phyloP scores from a whole-genome alignment of 75 land plant species.

The Larix kaempferi region DNA sequence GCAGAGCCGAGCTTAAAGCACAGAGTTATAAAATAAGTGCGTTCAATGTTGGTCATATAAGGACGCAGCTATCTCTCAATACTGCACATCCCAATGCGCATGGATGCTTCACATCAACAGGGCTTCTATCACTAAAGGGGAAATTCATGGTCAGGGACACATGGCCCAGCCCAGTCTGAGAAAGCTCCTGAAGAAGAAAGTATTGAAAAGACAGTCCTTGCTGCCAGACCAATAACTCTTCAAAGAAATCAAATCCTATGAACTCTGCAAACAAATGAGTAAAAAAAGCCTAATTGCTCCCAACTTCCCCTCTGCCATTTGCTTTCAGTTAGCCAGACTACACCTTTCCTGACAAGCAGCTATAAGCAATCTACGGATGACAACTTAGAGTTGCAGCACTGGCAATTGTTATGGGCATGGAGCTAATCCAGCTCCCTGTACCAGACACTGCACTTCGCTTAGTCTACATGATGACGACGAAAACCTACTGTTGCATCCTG shows the following conservation, averaged over 20 bases:
- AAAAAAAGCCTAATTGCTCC: no score
- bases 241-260: no score
- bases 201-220: not conserved
- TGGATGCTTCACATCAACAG: not conserved
- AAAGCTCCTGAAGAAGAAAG: not conserved
- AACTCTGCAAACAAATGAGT: no score
- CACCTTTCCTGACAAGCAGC: not conserved
- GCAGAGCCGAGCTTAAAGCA: no score
- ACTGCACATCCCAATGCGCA: not conserved
- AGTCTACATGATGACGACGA: slow-evolving; percentile 2
- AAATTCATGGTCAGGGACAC: slow-evolving; percentile 6
- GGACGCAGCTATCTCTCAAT: no score
- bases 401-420: not conserved
- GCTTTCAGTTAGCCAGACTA: not conserved
- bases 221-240: not conserved
- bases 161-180: not conserved
- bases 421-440: not conserved
- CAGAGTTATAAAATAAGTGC: not conserved
- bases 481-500: slow-evolving; percentile 10
- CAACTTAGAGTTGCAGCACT: not conserved
- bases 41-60: not conserved
- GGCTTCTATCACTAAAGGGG: not conserved
- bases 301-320: not conserved
- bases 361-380: slow-evolving; percentile 6
- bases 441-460: not conserved